phyloP scores from a whole-genome alignment of 129 eudicot genomes.

The Gnaphalium uliginosum region DNA sequence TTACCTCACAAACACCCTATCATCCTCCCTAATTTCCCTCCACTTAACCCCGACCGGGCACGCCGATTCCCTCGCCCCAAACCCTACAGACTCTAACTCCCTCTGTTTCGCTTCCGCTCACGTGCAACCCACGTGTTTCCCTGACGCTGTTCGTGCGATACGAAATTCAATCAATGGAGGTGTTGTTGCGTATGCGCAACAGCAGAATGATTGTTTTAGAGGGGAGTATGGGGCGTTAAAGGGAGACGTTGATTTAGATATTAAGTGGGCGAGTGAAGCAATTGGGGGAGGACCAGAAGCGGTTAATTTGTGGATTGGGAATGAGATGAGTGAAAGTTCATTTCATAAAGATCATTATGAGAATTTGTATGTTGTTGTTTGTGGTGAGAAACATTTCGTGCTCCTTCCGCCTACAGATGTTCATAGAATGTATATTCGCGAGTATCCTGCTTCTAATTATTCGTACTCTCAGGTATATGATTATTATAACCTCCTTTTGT shows the following conservation, averaged over 20 bases:
- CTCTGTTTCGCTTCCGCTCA: slow-evolving; percentile 79
- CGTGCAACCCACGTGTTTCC: slow-evolving; percentile 45
- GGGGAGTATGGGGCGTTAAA: slow-evolving; percentile 58
- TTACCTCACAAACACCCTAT: slow-evolving; percentile 54
- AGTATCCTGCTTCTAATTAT: slow-evolving; percentile 82
- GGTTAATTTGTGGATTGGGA: slow-evolving; percentile 94
- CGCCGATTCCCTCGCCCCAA: slow-evolving; percentile 74
- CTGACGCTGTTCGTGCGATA: slow-evolving; percentile 50
- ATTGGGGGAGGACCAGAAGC: slow-evolving; percentile 79
- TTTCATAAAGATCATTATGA: slow-evolving; percentile 97
- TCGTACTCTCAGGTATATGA: slow-evolving; percentile 50
- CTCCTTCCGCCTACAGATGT: slow-evolving; percentile 95
- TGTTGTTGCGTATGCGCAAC: slow-evolving; percentile 69
- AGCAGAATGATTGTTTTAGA: slow-evolving; percentile 90
- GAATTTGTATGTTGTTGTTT: slow-evolving; percentile 81
- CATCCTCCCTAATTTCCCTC: slow-evolving; percentile 68
- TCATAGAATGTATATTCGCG: slow-evolving; percentile 77
- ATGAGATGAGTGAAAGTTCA: slow-evolving; percentile 57
- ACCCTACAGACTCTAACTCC: slow-evolving; percentile 49
- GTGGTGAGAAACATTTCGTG: slow-evolving; percentile 84
- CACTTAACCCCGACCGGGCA: slow-evolving; percentile 87
- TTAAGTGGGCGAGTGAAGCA: slow-evolving; percentile 85
- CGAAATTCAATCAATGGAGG: neutral
- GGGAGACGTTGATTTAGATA: slow-evolving; percentile 54
- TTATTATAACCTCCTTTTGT: no score